phyloP scores from a whole-genome alignment of 176 grass and related monocot species.

The Oryza glaberrima region DNA sequence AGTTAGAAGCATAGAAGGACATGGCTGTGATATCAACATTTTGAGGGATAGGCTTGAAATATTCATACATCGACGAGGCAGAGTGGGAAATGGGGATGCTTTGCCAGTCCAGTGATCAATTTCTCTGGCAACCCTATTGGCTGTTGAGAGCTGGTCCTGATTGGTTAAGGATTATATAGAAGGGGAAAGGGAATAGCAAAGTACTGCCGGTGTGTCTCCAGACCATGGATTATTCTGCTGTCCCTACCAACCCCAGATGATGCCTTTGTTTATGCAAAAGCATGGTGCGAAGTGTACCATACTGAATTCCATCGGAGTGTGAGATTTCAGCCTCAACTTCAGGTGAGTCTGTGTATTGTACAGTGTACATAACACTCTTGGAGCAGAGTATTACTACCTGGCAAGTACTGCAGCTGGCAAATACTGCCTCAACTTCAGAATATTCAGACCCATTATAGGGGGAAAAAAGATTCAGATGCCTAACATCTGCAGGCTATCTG shows the following conservation, averaged over 20 bases:
- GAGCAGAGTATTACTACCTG: background rate
- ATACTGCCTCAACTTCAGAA: background rate
- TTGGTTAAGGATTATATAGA: conserved; percentile 26
- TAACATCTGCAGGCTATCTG: background rate
- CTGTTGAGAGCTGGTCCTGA: conserved; percentile 40
- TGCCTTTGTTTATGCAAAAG: conserved; percentile 37
- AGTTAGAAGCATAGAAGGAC: background rate
- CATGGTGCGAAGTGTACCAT: background rate
- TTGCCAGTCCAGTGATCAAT: conserved; percentile 5
- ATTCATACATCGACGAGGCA: too few relatives aligned
- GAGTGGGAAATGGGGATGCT: conserved; percentile 2
- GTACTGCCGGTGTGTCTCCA: conserved; percentile 42
- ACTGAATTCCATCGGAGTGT: conserved; percentile 19
- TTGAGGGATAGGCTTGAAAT: background rate
- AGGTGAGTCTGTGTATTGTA: background rate
- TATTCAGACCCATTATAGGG: background rate
- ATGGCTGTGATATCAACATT: background rate
- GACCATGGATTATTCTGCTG: conserved; percentile 51
- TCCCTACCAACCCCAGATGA: background rate
- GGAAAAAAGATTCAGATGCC: background rate
- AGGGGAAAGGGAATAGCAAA: conserved; percentile 13
- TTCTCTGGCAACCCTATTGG: conserved; percentile 24
- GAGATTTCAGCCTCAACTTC: conserved; percentile 27
- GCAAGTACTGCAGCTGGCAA: background rate
- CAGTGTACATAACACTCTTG: background rate